Evolutionary conservation across 164 flowering plant species (phyloP), one percentile per base, ranked within the genome.

Genomic region (Aristolochia contorta): DNA sequence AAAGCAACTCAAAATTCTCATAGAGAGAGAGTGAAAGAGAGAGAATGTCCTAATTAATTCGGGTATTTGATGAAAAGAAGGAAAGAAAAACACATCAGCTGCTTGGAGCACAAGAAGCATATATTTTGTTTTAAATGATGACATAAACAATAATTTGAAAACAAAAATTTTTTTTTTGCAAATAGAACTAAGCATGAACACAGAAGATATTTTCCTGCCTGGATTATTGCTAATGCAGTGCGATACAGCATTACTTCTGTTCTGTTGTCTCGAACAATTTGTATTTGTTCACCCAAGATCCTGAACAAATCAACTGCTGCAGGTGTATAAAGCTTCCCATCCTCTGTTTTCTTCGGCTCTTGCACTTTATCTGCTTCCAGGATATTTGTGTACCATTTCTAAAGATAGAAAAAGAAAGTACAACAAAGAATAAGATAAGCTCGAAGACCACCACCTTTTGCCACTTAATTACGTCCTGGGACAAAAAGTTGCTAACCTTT

Each of bases 311-410:
- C 99, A 73, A 90, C 95, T 59, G 97, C 96, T 57, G 95, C 96
- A 55, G 99, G 99, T 6, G 99, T 94, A 69, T 91, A 94, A 15
- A 91, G 83, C 75, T 87, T 94, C 30, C 96, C 96, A 61, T 89
- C 99, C 47, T 89, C 97, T 21, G 86, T 83, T 72, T 79, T 85
- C 80, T 94, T 94, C 46, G 99, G 99, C 63, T 87, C 85, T 59
- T 94, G 93, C 57, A 79, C 82, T 69, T 85, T 94, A 65, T 94
- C 99, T 69, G 91, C 93, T 67, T 86, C 96, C 57, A 94, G 76
- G 66, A 94, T 91, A 78, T 94, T 94, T 65, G 77, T 68, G 73
- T 91, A 91, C 99, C 99, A 94, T 88, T 89, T 94, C 97, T 94
- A 68, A 47, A 61, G 19, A 64, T 54, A 66, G 54, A 9, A 50